Evolutionary conservation across 1,284 basidiomycete species (phyloP).

Genomic region (Microbotryum scabiosae): DNA sequence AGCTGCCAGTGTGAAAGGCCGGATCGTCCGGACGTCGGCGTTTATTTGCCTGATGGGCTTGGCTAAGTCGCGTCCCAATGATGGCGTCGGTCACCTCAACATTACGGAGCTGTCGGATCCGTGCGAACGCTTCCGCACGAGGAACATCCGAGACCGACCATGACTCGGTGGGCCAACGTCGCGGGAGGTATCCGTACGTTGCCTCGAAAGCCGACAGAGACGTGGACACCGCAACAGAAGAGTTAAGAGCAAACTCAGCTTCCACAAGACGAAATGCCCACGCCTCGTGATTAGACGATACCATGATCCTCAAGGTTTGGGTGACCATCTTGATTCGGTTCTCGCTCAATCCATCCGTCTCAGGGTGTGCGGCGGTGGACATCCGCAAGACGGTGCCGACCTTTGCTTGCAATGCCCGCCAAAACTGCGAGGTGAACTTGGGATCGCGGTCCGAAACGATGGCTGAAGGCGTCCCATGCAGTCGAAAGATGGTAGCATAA

Average conservation of each 20-base stretch:
- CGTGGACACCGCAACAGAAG: background rate
- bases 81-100: too few species aligned
- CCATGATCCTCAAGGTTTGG: constrained; percentile 12
- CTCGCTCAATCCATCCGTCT: constrained; percentile 35
- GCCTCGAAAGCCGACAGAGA: constrained; percentile 2
- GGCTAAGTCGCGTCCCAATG: too few species aligned
- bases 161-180: background rate
- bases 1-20: too few species aligned
- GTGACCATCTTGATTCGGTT: constrained; percentile 31
- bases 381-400: constrained; percentile 38
- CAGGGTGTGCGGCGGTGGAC: constrained; percentile 34
- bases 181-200: constrained; percentile 6
- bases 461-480: constrained; percentile 35
- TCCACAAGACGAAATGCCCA: constrained; percentile 6
- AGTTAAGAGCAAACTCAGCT: constrained; percentile 10
- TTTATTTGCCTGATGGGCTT: too few species aligned
- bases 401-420: constrained; percentile 41
- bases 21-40: too few species aligned
- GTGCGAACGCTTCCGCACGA: background rate
- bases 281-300: constrained; percentile 19
- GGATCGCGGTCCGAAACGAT: constrained; percentile 46
- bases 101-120: background rate
- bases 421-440: constrained; percentile 45
- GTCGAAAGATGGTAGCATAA: background rate
- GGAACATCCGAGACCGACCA: background rate